Base-by-base conservation (phyloP, 306 rosid genomes). In the Gleditsia sinensis region DNA sequence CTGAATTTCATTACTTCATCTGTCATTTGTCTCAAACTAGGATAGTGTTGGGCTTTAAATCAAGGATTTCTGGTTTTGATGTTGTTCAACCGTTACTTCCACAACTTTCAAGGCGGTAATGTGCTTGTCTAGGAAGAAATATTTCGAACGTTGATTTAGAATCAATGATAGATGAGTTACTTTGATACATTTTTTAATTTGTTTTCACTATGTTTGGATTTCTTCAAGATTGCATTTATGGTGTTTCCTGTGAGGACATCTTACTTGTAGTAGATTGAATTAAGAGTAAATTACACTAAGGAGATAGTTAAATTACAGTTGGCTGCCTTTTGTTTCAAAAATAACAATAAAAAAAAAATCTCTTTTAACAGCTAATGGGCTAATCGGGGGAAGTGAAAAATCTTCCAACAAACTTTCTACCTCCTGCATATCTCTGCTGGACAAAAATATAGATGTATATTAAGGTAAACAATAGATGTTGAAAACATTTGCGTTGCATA, bases 91-190 rank as follows among this genome's bases (percentile, higher is more conserved):
- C 17, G 17, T 28, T 32, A 30, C 13, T 68, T 28, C 32, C 32
- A 17, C 17, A 21, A 2, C 46, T 32, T 32, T 28, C 1, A 3
- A 34, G 13, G 32, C 4, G 6, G 33, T 12, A 11, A 69, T 69
- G 62, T 21, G 33, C 34, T 45, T 12, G 49, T 55, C 14, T 50
- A 32, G 62, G 34, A 13, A 33, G 34, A 50, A 20, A 50, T 20
- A 49, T 13, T 56, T 49, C 50, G 50, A 25, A 50, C 40, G 71
- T 62, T 54, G 46, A 2, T 42, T 66, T 45, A 28, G 58, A 56
- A 50, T 72, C 49, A 10, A 30, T 75, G 59, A 57, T 75, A 21
- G 71, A 59, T 12, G 28, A 56, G 39, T 74, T 48, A 46, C 82
- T 36, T 21, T 6, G 8, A 4, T 45, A 4, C 51, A 7, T 9